phyloP scores from a whole-genome alignment of 2,329 filamentous ascomycete genomes.

The Lasiodiplodia hormozganensis region DNA sequence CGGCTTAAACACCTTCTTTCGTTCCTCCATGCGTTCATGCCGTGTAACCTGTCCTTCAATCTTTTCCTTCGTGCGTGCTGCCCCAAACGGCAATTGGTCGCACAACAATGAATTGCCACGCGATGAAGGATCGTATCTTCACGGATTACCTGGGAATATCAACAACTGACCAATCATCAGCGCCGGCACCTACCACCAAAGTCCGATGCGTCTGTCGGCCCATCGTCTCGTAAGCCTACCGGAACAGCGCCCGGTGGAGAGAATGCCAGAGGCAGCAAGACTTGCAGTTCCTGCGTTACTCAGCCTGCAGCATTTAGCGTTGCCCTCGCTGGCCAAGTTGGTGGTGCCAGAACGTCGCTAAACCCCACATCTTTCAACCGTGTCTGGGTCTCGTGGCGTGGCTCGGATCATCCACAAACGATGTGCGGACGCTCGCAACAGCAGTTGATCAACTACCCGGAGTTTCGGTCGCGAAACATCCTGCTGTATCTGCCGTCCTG shows the following conservation, averaged over 20 bases:
- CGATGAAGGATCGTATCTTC: constrained; percentile 6
- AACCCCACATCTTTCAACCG: constrained; percentile 1
- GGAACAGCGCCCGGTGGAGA: not conserved
- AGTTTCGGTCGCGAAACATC: not conserved
- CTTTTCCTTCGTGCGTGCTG: not conserved
- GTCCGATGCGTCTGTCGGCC: not conserved
- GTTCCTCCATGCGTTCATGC: constrained; percentile 17
- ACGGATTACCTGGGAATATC: not conserved
- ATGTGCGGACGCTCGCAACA: not conserved
- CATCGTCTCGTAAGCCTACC: not conserved
- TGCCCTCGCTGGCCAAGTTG: not conserved
- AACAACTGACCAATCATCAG: not conserved
- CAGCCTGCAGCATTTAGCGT: not conserved
- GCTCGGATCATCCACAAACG: not conserved
- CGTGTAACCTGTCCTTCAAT: constrained; percentile 14
- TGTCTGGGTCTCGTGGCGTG: not conserved
- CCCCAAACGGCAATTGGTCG: constrained; percentile 4
- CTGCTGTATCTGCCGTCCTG: not conserved
- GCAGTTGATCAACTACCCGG: not conserved
- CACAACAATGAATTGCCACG: constrained; percentile 7
- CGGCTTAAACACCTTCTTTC: constrained; percentile 22
- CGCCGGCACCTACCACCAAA: not conserved
- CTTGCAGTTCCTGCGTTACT: not conserved
- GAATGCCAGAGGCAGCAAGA: not conserved
- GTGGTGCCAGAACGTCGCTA: not conserved